Percentiles rank a stretch among this genome's conserved stretches.
phyloP scores from a whole-genome alignment of 768 basidiomycete species.

The Termitomyces sp. region DNA sequence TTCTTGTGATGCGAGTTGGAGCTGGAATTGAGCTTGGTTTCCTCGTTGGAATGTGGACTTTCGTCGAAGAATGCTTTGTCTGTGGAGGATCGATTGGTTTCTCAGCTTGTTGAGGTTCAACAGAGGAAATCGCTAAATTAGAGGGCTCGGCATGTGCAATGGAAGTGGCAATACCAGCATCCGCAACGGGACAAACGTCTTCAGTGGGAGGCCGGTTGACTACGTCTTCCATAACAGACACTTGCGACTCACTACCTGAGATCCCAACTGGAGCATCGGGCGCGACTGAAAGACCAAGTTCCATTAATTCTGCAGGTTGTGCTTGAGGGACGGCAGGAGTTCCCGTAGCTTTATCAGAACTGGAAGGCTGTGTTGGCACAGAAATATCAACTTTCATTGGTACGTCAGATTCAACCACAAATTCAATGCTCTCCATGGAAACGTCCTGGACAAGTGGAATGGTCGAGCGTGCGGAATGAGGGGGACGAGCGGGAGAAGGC shows the following conservation, averaged over 20 bases:
- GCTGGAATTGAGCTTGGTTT: slow-evolving; percentile 18
- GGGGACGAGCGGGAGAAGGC: background rate
- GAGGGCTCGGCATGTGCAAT: background rate
- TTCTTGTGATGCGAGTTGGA: slow-evolving; percentile 30
- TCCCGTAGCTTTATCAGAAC: background rate
- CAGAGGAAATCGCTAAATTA: background rate
- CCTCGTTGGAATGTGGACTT: slow-evolving; percentile 17
- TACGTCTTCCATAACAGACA: background rate
- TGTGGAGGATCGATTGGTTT: background rate
- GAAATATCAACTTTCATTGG: background rate
- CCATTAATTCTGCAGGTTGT: background rate
- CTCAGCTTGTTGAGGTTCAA: background rate
- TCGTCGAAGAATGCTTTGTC: slow-evolving; percentile 9
- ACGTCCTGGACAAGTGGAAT: slow-evolving; percentile 2
- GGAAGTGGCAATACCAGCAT: background rate
- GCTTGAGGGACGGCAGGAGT: background rate
- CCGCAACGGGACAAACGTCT: background rate
- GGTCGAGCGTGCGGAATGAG: background rate
- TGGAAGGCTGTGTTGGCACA: background rate
- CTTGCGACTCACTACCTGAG: background rate
- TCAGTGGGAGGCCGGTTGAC: background rate
- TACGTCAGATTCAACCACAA: background rate
- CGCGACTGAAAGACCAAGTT: background rate
- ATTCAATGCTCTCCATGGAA: slow-evolving; percentile 4
- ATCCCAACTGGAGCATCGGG: background rate